phyloP scores from a whole-genome alignment of 805 yeast species.

The Naumovozyma dairenensis region DNA sequence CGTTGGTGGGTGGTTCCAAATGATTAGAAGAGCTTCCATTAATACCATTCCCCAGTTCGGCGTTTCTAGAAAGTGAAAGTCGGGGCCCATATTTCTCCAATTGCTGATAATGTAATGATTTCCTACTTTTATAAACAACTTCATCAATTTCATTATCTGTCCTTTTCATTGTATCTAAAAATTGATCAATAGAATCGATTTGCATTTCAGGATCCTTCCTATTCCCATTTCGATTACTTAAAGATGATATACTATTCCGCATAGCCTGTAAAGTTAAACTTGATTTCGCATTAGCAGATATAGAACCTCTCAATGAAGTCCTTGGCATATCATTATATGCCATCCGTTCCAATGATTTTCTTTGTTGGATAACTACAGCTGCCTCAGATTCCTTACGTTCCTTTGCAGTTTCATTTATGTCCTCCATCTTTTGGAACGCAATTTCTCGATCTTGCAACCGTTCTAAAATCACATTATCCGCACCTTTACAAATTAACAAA shows the following conservation, averaged over 20 bases:
- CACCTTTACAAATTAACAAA: constrained; percentile 85
- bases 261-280: constrained; percentile 26
- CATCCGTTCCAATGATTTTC: constrained; percentile 36
- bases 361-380: constrained; percentile 51
- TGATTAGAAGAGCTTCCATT: background rate
- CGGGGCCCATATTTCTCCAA: constrained; percentile 38
- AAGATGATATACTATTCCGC: constrained; percentile 23
- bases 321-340: constrained; percentile 18
- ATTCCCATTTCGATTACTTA: constrained; percentile 2
- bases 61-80: constrained; percentile 1
- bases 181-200: constrained; percentile 41
- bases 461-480: constrained; percentile 82
- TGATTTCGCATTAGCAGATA: constrained; percentile 19
- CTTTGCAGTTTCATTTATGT: constrained; percentile 46
- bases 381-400: constrained; percentile 74
- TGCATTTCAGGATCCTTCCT: constrained; percentile 21
- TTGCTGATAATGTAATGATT: constrained; percentile 53
- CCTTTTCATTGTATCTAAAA: constrained; percentile 33
- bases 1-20: background rate
- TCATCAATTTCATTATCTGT: constrained; percentile 44
- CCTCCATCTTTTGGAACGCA: constrained; percentile 56
- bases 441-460: constrained; percentile 47
- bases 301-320: constrained; percentile 26
- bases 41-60: background rate
- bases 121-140: constrained; percentile 43